phyloP scores from a whole-genome alignment of 306 rosid genomes.

The Quercus variabilis region DNA sequence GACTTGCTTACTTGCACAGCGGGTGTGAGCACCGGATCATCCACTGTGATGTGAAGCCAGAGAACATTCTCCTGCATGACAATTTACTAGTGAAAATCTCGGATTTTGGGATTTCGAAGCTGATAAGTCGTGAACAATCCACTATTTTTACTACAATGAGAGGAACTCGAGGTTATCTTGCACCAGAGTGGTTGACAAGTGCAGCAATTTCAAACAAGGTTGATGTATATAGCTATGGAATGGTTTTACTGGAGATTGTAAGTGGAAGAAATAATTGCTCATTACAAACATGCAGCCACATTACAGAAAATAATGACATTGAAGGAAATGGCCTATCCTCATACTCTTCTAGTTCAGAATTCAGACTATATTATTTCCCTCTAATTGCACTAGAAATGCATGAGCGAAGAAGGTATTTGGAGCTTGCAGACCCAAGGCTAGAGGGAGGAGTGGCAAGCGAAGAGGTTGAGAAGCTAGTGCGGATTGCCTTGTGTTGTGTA shows the following conservation, averaged over 20 bases:
- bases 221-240: too few relatives aligned
- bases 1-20: slow-evolving; percentile 81
- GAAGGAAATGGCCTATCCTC: slow-evolving; percentile 47
- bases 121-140: slow-evolving; percentile 68
- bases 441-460: slow-evolving; percentile 61
- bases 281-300: slow-evolving; percentile 39
- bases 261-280: too few relatives aligned
- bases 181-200: too few relatives aligned
- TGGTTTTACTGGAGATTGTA: too few relatives aligned
- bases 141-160: slow-evolving; percentile 33
- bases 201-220: too few relatives aligned
- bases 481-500: too few relatives aligned
- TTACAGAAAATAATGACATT: slow-evolving; percentile 48
- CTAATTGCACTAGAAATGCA: slow-evolving; percentile 81
- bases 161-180: too few relatives aligned
- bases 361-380: slow-evolving; percentile 59
- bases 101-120: slow-evolving; percentile 88
- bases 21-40: slow-evolving; percentile 80
- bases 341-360: slow-evolving; percentile 41
- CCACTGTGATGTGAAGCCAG: slow-evolving; percentile 55
- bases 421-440: slow-evolving; percentile 66
- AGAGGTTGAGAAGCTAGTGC: slow-evolving; percentile 28
- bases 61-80: slow-evolving; percentile 53
- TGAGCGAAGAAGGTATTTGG: slow-evolving; percentile 64
- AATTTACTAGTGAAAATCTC: slow-evolving; percentile 73